Base-by-base conservation (phyloP, 2,329 filamentous ascomycete species). In the Westerdykella aurantiaca region DNA sequence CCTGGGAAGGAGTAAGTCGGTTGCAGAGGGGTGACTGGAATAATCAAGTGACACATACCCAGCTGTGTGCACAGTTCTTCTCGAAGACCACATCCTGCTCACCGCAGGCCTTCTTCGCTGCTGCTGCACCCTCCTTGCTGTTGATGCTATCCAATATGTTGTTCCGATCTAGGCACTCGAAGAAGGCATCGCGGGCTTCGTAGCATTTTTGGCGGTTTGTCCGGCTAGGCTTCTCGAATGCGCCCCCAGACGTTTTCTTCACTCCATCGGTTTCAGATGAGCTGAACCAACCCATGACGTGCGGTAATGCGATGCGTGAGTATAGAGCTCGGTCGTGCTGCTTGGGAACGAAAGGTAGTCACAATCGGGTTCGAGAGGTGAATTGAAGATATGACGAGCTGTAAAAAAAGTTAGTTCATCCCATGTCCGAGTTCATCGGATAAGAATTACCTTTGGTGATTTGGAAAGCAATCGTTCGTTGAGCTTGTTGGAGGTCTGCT, bases 101-200 rank as follows among this genome's bases (percentile, higher is more conserved):
- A 31, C 72, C 72, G 60, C 86, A 90, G 42, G 75, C 73, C 50
- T 75, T 76, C 49, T 71, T 70, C 14, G 64, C 55, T 23, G 61
- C 63, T 17, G 63, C 59, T 43, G 73, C 77, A 45, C 77, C 77
- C 48, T 76, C 76, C 53, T 77, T 79, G 46, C 70, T 64, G 51
- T 69, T 72, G 46, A 88, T 74, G 41, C 80, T 79, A 69, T 98
- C 90, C 52, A 95, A 67, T 55, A 98, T 91, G 61, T 77, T 72
- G 73, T 89, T 77, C 53, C 78, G 78, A 70, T 97, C 89, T 37
- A 98, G 78, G 63, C 93, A 98, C 53, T 75, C 72, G 69, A 95
- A 97, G 77, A 93, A 97, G 50, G 72, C 71, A 71, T 98, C 93
- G 55, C 93, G 82, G 38, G 86, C 83, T 59, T 88, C 85, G 86